Conservation (phyloP, 2,329 filamentous ascomycete genomes). For the Phyllosticta paracitricarpa region DNA sequence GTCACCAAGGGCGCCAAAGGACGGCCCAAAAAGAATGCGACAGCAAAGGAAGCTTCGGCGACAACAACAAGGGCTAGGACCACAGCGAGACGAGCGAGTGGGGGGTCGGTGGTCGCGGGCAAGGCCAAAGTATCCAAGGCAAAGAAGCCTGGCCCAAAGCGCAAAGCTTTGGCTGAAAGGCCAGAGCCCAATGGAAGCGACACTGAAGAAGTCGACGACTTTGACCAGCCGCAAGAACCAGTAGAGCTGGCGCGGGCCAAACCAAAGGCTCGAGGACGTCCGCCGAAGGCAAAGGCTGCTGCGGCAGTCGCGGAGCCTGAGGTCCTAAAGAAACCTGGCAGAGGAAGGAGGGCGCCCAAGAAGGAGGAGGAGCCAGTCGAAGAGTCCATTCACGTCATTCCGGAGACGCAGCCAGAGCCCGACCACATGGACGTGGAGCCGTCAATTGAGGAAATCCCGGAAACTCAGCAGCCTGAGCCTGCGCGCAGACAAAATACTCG, state of each 20-base stretch:
- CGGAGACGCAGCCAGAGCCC: constrained; percentile 35
- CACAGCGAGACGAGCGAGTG: constrained; percentile 28
- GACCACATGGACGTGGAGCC: constrained; percentile 31
- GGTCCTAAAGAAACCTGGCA: constrained; percentile 13
- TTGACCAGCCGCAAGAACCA: constrained; percentile 14
- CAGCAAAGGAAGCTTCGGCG: constrained; percentile 20
- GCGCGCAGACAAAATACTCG: constrained; percentile 5
- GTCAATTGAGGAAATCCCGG: constrained; percentile 25
- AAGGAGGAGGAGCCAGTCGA: constrained; percentile 21
- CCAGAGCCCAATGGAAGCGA: constrained; percentile 31
- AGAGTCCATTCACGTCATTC: constrained; percentile 30
- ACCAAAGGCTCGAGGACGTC: constrained; percentile 1
- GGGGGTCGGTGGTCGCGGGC: constrained; percentile 20
- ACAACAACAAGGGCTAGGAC: constrained; percentile 25
- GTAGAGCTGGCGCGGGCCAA: background rate
- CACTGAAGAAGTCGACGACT: constrained; percentile 35
- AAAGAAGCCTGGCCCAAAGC: constrained; percentile 22
- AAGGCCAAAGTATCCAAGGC: constrained; percentile 21
- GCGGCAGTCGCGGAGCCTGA: background rate
- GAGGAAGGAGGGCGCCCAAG: constrained; percentile 15
- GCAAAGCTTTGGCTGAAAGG: constrained; percentile 33
- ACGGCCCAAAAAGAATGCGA: constrained; percentile 18
- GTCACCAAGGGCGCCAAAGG: constrained; percentile 17
- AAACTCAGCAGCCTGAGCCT: constrained; percentile 25
- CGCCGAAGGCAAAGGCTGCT: background rate